Percentiles rank a stretch among this genome's conserved stretches.
Conservation (phyloP, 257 asterid genomes). For the Solanum lignicaule region DNA sequence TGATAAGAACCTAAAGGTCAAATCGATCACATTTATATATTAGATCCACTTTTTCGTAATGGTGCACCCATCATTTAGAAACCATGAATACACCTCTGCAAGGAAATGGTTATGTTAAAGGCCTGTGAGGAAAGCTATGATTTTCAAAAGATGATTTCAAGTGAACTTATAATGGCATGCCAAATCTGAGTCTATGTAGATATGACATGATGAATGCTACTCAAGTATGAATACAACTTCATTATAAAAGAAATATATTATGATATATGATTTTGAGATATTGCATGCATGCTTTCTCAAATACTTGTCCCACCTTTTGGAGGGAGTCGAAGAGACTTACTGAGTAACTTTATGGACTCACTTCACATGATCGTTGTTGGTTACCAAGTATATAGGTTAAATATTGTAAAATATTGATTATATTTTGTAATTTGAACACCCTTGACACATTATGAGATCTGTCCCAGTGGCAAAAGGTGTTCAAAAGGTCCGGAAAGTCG, state of each 20-base stretch:
- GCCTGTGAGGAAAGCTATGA: neutral
- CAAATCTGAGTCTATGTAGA: neutral
- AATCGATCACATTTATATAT: neutral
- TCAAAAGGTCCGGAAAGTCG: neutral
- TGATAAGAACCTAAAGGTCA: neutral
- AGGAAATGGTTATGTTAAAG: neutral
- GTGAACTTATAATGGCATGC: neutral
- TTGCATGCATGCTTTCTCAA: neutral
- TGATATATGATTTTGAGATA: neutral
- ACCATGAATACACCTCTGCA: neutral
- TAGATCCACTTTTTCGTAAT: neutral
- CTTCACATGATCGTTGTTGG: neutral
- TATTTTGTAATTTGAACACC: neutral
- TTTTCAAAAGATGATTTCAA: neutral
- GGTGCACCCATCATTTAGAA: neutral
- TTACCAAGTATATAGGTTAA: neutral
- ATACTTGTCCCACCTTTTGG: neutral
- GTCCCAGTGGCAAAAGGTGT: neutral
- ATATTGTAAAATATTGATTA: too few species aligned
- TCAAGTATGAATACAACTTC: too few species aligned
- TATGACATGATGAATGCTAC: neutral
- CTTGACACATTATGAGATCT: neutral
- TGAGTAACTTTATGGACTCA: neutral
- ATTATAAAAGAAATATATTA: too few species aligned
- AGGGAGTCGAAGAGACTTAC: neutral